phyloP scores from a whole-genome alignment of 2,329 filamentous ascomycete species.

The Aspergillus vadensis region DNA sequence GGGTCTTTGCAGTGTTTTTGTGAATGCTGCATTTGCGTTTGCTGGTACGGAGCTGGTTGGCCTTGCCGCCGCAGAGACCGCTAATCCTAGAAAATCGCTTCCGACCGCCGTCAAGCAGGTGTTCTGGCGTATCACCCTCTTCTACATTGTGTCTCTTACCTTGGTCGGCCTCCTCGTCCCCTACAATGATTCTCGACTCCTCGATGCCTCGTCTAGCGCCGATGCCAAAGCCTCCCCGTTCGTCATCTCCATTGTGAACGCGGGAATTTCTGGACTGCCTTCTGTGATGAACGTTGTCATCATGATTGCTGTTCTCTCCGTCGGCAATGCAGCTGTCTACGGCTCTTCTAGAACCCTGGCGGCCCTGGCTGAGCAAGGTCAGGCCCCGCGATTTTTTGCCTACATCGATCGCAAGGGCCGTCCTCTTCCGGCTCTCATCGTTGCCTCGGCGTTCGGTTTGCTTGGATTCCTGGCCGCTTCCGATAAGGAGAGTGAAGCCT shows the following conservation, averaged over 20 bases:
- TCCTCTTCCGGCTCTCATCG: conserved; percentile 70
- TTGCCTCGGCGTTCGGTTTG: conserved; percentile 69
- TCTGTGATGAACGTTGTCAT: conserved; percentile 96
- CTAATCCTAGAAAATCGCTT: conserved; percentile 66
- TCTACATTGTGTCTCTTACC: conserved; percentile 81
- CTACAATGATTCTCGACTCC: conserved; percentile 66
- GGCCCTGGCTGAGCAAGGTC: conserved; percentile 82
- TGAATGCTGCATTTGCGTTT: conserved; percentile 65
- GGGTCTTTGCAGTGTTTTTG: conserved; percentile 65
- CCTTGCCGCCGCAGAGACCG: conserved; percentile 61
- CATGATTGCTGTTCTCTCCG: conserved; percentile 83
- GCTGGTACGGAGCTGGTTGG: conserved; percentile 64
- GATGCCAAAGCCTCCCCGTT: conserved; percentile 82
- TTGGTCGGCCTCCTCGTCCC: conserved; percentile 82
- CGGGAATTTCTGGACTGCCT: conserved; percentile 76
- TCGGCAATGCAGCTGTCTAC: conserved; percentile 90
- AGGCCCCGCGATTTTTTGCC: conserved; percentile 73
- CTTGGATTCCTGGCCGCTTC: conserved; percentile 76
- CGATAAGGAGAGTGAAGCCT: conserved; percentile 60
- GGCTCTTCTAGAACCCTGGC: conserved; percentile 88
- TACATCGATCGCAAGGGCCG: conserved; percentile 84
- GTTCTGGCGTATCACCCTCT: conserved; percentile 89
- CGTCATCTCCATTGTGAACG: conserved; percentile 86
- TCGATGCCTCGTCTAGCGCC: conserved; percentile 58
- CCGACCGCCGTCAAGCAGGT: conserved; percentile 90